Percentiles rank a stretch among this genome's conserved stretches.
Evolutionary conservation across 768 basidiomycete species (phyloP).

Genomic region (Phylloporus sp.): DNA sequence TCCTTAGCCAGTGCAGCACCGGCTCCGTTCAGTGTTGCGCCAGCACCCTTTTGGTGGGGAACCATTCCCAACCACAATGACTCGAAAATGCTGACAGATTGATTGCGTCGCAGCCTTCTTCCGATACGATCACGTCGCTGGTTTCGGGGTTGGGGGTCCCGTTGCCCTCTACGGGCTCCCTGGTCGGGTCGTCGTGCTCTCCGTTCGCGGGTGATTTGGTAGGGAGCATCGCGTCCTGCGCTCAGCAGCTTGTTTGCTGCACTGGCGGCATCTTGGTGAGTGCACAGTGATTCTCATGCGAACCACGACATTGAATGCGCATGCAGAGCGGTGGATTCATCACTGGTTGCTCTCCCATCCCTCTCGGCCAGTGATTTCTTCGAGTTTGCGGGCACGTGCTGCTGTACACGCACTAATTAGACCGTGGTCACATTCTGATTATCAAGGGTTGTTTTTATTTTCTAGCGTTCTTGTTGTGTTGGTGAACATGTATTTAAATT

Average conservation of each 20-base stretch:
- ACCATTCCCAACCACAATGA: too few species aligned
- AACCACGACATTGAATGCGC: not conserved
- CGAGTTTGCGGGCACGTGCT: not conserved
- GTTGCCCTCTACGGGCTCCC: not conserved
- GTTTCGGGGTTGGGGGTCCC: not conserved
- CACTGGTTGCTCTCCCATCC: slow-evolving; percentile 1
- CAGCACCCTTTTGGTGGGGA: too few species aligned
- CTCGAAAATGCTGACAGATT: too few species aligned
- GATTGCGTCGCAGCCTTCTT: too few species aligned
- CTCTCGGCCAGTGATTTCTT: not conserved
- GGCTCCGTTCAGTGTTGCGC: too few species aligned
- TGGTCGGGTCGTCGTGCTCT: slow-evolving; percentile 1
- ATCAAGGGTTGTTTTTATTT: too few species aligned
- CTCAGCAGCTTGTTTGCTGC: slow-evolving; percentile 2
- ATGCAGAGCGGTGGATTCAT: not conserved
- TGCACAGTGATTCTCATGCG: not conserved
- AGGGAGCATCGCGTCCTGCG: not conserved
- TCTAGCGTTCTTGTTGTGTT: too few species aligned
- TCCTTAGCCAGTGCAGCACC: too few species aligned
- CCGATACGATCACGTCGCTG: too few species aligned
- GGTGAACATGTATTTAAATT: too few species aligned
- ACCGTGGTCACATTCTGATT: not conserved
- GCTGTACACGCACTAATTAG: not conserved
- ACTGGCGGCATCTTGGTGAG: not conserved
- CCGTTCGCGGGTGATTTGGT: not conserved